These are phyloP conservation scores for Neonectria faginata DNA, from an alignment of 2,329 filamentous ascomycete genomes.

Conservation along the genomic window DNA sequence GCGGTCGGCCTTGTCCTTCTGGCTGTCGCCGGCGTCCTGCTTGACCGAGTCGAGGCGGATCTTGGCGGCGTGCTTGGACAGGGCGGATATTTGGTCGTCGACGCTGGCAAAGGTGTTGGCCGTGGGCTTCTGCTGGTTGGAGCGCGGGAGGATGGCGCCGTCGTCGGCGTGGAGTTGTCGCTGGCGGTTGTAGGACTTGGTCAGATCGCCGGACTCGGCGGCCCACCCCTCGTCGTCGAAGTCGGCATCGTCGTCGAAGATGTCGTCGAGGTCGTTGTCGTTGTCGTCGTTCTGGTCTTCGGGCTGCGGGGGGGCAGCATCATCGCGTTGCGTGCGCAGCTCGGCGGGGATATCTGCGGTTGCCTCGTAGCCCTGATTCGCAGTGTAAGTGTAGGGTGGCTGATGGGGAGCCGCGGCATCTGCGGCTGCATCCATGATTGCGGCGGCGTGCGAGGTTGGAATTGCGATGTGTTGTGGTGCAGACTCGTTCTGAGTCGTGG, in stretches of 20 bases:
- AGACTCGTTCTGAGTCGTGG: background rate
- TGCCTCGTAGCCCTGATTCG: slow-evolving; percentile 58
- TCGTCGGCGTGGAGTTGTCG: slow-evolving; percentile 68
- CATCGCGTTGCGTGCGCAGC: slow-evolving; percentile 47
- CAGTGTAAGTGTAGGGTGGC: slow-evolving; percentile 58
- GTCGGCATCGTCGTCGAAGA: slow-evolving; percentile 62
- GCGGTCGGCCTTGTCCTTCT: slow-evolving; percentile 88
- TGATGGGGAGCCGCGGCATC: slow-evolving; percentile 56
- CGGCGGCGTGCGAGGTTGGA: background rate
- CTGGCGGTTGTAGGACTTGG: slow-evolving; percentile 90
- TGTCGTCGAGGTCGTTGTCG: slow-evolving; percentile 45
- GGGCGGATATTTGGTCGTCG: slow-evolving; percentile 88
- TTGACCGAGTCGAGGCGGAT: slow-evolving; percentile 80
- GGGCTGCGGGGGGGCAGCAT: slow-evolving; percentile 25
- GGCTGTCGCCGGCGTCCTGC: slow-evolving; percentile 62
- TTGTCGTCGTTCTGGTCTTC: slow-evolving; percentile 40
- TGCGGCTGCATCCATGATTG: slow-evolving; percentile 37
- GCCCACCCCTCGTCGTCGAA: slow-evolving; percentile 73
- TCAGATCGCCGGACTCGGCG: slow-evolving; percentile 74
- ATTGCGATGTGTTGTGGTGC: background rate
- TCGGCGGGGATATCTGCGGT: slow-evolving; percentile 51
- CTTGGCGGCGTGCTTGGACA: slow-evolving; percentile 87
- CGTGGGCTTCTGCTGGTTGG: slow-evolving; percentile 81
- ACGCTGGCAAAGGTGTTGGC: slow-evolving; percentile 84
- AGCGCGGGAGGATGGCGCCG: slow-evolving; percentile 71